Base-by-base conservation (phyloP, 2,329 filamentous ascomycete genomes). In the Gnomoniopsis sp. region DNA sequence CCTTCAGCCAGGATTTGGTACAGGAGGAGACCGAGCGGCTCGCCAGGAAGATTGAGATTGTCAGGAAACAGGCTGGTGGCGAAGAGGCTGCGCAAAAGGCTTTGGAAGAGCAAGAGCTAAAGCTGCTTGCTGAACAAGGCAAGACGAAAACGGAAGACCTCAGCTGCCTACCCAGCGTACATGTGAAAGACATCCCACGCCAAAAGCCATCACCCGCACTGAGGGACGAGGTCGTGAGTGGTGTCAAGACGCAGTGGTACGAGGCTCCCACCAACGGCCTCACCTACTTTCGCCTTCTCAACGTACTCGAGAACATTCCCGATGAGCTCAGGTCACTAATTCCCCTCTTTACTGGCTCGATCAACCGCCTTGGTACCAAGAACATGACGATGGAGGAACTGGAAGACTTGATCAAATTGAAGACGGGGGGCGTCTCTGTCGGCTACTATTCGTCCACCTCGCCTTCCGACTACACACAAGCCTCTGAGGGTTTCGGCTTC, bases 401-500 rank as follows among this genome's bases (percentile, higher is more conserved):
- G 53, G 95, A 99, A 73, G 95, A 98, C 69, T 75, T 93, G 57
- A 97, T 99, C 72, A 98, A 98, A 73, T 82, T 98, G 33, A 96
- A 96, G 77, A 98, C 95, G 1, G 95, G 95, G 21, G 95, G 95
- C 11, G 84, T 99, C 41, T 90, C 88, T 2, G 87, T 96, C 17
- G 87, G 89, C 1, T 93, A 96, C 65, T 90, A 96, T 74, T 85
- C 88, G n/a, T 87, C 88, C 0, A 85, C 93, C 0, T 91, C 87
- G 2, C 91, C 93, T 0, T 82, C 81, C 1, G 85, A 93, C 64
- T 85, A 90, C 56, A 80, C 83, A 33, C 78, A 82, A 26, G 89
- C 87, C 10, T 86, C 84, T 19, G 95, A 99, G 74, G 95, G 95
- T 0, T 77, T 99, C 26, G 84, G 88, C 14, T 87, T 98, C 57